Base-by-base conservation (phyloP, 768 basidiomycete species). In the Leccinum obscurum region DNA sequence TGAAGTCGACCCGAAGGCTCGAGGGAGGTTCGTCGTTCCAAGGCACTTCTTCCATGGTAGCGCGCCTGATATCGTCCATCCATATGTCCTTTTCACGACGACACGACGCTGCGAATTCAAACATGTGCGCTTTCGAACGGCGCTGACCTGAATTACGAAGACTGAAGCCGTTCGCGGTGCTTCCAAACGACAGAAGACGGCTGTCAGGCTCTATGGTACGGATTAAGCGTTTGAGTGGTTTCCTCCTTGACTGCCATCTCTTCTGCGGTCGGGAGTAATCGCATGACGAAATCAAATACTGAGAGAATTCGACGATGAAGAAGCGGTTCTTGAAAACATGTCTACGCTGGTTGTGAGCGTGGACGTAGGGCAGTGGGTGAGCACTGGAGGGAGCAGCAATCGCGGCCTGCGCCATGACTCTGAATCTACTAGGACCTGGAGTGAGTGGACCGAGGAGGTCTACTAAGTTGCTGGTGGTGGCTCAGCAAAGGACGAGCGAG, bases 81-180 rank as follows among this genome's bases (percentile, higher is more conserved):
- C 26, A 28, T 28, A 28, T 28, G 26, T 28, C 26, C 26, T 28
- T 28, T 28, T 28, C 26, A 28, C 26, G 26, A 28, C 26, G 26
- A 28, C 26, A 28, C 26, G 26, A 28, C 26, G 6, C 26, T 28
- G 26, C 26, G 26, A 28, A 28, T 28, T 28, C 26, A 28, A 28
- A 28, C 26, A 28, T 28, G 26, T 28, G 26, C 26, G 26, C 26
- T 28, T 28, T 28, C 26, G 26, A 58, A 62, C 56, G 61, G 35
- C 24, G 66, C 80, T 58, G 55, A 92, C 95, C 95, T 62, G 94
- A 96, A 78, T 98, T 97, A 66, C 94, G 84, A 68, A 98, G 84
- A 72, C 93, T 95, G 80, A 98, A 96, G 60, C 95, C 95, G 70
- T 98, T 98, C 11, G 95, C 95, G 39, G 93, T 97, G 72, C 93